These are phyloP conservation scores for Tilletia caries DNA, from an alignment of 1,284 basidiomycete species.

Conservation along the genomic window DNA sequence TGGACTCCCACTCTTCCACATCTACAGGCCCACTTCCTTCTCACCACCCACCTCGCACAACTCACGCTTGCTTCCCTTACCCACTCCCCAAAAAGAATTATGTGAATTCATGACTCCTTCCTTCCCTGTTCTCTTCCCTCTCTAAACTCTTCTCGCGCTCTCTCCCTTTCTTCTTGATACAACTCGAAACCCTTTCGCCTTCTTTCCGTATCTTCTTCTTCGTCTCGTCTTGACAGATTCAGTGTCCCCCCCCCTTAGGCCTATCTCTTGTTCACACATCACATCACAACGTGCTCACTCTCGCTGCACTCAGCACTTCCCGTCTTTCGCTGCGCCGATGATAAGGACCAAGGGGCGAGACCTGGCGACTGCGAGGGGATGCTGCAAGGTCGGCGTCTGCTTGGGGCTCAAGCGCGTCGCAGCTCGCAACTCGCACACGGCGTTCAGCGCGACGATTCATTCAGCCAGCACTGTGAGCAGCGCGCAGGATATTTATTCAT, in stretches of 20 bases:
- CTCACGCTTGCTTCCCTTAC: too few relatives aligned
- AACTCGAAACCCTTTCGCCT: not conserved
- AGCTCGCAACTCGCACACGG: too few relatives aligned
- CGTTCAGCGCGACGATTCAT: too few relatives aligned
- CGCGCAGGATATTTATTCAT: too few relatives aligned
- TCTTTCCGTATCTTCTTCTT: not conserved
- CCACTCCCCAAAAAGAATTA: too few relatives aligned
- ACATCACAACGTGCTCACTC: not conserved
- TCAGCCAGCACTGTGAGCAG: too few relatives aligned
- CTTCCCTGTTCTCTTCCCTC: not conserved
- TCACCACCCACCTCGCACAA: not conserved
- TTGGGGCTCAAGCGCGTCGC: too few relatives aligned
- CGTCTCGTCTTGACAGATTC: not conserved
- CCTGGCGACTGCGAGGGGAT: too few relatives aligned
- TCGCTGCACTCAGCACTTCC: too few relatives aligned
- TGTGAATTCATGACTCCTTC: not conserved
- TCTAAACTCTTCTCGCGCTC: not conserved
- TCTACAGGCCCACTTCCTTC: not conserved
- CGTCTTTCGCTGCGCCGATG: too few relatives aligned
- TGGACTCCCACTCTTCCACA: not conserved
- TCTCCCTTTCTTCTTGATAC: not conserved
- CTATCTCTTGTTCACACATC: not conserved
- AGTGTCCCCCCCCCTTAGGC: not conserved
- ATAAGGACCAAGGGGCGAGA: too few relatives aligned
- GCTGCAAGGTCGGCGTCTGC: too few relatives aligned